Percentiles rank a stretch among this genome's conserved stretches.
phyloP scores from a whole-genome alignment of 2,329 filamentous ascomycete species.

The Ophiocordyceps camponoti-floridani region DNA sequence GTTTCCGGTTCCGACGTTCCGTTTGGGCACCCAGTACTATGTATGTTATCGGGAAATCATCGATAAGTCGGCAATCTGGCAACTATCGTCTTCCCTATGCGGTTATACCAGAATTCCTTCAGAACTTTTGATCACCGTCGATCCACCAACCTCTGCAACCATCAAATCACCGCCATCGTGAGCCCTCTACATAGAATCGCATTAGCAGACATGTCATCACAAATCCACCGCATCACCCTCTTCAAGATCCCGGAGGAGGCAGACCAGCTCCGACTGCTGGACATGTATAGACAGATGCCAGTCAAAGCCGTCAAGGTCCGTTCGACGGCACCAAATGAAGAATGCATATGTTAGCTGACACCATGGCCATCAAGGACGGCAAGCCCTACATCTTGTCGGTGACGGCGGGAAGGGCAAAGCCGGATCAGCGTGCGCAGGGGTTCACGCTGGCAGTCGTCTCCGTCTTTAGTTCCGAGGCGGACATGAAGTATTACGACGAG shows the following conservation, averaged over 20 bases:
- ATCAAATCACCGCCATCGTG: not conserved
- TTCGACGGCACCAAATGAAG: not conserved
- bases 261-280: constrained; percentile 12
- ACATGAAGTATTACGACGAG: constrained; percentile 44
- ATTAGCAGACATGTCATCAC: not conserved
- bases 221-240: constrained; percentile 15
- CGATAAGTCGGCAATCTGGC: too few species aligned
- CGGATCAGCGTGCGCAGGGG: constrained; percentile 37
- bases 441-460: constrained; percentile 39
- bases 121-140: too few species aligned
- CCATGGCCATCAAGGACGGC: constrained; percentile 26
- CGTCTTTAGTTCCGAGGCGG: constrained; percentile 35
- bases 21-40: too few species aligned
- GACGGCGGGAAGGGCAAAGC: constrained; percentile 26
- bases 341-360: not conserved
- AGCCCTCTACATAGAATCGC: not conserved
- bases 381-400: constrained; percentile 40
- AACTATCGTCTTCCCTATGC: too few species aligned
- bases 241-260: constrained; percentile 18
- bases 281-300: constrained; percentile 14
- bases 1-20: too few species aligned
- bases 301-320: constrained; percentile 13
- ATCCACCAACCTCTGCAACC: not conserved
- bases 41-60: too few species aligned
- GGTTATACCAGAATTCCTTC: too few species aligned